These are phyloP conservation scores for Ascomycota sp. DNA, from an alignment of 2,329 filamentous ascomycete species.

Conservation along the genomic window DNA sequence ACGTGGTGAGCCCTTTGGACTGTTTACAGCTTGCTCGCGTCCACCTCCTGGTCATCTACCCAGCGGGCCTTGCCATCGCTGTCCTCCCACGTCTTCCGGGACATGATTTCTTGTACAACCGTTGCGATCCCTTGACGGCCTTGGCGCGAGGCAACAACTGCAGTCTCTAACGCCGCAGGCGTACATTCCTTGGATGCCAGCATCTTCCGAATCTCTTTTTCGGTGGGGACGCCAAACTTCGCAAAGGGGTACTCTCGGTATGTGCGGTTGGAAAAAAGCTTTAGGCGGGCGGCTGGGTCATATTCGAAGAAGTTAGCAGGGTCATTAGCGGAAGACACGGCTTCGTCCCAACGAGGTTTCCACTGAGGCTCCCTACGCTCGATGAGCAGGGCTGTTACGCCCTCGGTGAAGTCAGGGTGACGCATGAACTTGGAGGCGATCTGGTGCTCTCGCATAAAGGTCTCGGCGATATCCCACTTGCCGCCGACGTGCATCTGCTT, in stretches of 20 bases:
- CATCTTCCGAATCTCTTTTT: slow-evolving; percentile 33
- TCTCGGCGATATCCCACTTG: slow-evolving; percentile 61
- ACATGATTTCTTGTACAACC: slow-evolving; percentile 48
- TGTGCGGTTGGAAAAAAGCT: slow-evolving; percentile 39
- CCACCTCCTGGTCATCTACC: too few relatives aligned
- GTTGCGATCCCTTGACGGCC: slow-evolving; percentile 49
- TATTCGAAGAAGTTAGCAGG: slow-evolving; percentile 48
- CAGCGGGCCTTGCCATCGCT: slow-evolving; percentile 22
- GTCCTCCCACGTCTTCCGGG: slow-evolving; percentile 35
- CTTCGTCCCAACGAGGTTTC: slow-evolving; percentile 53
- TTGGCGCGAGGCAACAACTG: slow-evolving; percentile 37
- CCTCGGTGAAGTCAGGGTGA: slow-evolving; percentile 78
- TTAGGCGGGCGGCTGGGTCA: slow-evolving; percentile 23
- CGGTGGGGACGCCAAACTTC: slow-evolving; percentile 51
- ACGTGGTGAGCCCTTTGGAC: too few relatives aligned
- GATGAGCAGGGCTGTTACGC: slow-evolving; percentile 68
- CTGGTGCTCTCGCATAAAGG: slow-evolving; percentile 70
- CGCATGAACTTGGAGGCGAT: slow-evolving; percentile 80
- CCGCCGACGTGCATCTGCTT: slow-evolving; percentile 60
- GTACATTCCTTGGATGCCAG: slow-evolving; percentile 20
- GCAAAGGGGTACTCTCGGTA: slow-evolving; percentile 57
- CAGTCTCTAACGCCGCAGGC: slow-evolving; percentile 37
- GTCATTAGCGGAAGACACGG: slow-evolving; percentile 32
- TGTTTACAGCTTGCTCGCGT: too few relatives aligned
- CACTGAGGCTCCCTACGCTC: slow-evolving; percentile 48